Evolutionary conservation across 352 stramenopile species (phyloP), one percentile per base, ranked within the genome.

Genomic region (Globisporangium lucens): DNA sequence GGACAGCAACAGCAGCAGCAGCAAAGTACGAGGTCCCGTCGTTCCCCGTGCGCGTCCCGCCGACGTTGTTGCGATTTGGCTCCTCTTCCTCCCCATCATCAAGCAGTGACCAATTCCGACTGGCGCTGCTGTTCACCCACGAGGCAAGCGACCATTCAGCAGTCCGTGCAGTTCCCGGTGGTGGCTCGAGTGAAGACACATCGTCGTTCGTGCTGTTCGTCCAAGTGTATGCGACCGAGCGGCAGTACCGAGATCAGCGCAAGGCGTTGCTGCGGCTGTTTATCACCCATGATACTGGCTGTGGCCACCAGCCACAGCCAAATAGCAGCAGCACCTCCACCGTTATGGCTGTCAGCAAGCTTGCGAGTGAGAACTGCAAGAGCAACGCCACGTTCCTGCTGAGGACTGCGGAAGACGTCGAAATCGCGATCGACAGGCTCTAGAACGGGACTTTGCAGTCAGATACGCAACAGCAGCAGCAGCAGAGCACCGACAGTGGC

Each of bases 21-120:
- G 8, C 22, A 63, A 69, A 51, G 27, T 35, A 30, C 15, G 63
- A 75, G 49, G 52, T 76, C 20, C n/a, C 52, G 20, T 56, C 62
- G 51, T 80, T 80, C 41, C 74, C 74, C 20, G 38, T 80, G 4
- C 65, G 53, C 22, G 24, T 80, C 8, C 67, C 71, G 9, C 64
- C 74, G n/a, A 80, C 71, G 30, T 55, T 74, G 3, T 17, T 74
- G 24, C 43, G 63, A 17, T 53, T 63, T 20, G 38, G 38, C 33
- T 29, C 9, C 27, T 22, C 0, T 8, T 36, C 2, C 2, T 35
- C 12, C 6, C 30, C 30, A 33, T 36, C 24, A 38, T 24, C 6
- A 2, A 52, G 15, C 36, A 53, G 35, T 12, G 15, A n/a, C 15
- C 27, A 33, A 29, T 43, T 43, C 29, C 56, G 65, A 29, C 7